phyloP scores from a whole-genome alignment of 805 yeast genomes.

The Naumovozyma dairenensis region DNA sequence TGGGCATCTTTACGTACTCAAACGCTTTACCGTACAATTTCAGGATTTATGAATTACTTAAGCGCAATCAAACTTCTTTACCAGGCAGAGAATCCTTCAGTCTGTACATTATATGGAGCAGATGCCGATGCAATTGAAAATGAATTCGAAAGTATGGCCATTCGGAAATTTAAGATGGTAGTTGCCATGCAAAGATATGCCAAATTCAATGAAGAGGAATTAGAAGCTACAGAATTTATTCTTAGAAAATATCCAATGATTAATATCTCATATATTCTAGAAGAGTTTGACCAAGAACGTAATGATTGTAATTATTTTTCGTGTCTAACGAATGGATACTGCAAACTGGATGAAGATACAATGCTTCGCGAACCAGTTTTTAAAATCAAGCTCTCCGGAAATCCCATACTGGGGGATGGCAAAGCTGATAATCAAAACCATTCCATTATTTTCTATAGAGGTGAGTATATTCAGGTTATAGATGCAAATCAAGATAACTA shows the following conservation, averaged over 20 bases:
- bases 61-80: conserved; percentile 63
- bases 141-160: conserved; percentile 64
- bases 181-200: conserved; percentile 83
- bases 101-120: conserved; percentile 35
- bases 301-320: conserved; percentile 41
- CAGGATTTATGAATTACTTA: conserved; percentile 75
- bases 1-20: conserved; percentile 86
- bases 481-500: conserved; percentile 97
- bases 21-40: conserved; percentile 70
- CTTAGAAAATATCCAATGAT: conserved; percentile 65
- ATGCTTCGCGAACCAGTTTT: conserved; percentile 52
- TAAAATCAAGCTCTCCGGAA: conserved; percentile 74
- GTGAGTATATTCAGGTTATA: conserved; percentile 88
- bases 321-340: conserved; percentile 55
- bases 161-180: conserved; percentile 68
- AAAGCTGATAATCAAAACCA: conserved; percentile 93
- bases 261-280: conserved; percentile 45
- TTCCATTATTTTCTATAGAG: conserved; percentile 76
- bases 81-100: conserved; percentile 53
- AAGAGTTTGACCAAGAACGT: conserved; percentile 26
- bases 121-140: conserved; percentile 49
- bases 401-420: conserved; percentile 94
- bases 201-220: conserved; percentile 54
- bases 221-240: conserved; percentile 55
- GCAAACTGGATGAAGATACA: conserved; percentile 43